Evolutionary conservation across 1,284 basidiomycete species (phyloP).

Genomic region (Prillingera fragicola): DNA sequence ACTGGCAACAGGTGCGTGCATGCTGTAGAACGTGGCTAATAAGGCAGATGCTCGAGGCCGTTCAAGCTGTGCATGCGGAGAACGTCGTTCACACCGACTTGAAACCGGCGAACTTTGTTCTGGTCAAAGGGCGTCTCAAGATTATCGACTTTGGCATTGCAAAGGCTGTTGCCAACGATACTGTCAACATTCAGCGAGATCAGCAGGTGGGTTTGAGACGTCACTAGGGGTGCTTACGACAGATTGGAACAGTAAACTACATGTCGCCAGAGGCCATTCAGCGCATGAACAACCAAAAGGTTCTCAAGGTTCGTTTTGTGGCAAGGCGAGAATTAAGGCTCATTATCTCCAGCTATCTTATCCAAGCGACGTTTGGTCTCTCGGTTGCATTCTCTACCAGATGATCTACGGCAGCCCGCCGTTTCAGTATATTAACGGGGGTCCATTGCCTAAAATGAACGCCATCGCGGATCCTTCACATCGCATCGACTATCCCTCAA

Average conservation of each 20-base stretch:
- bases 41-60: constrained; percentile 83
- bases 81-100: constrained; percentile 95
- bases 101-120: constrained; percentile 93
- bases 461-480: constrained; percentile 52
- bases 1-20: constrained; percentile 79
- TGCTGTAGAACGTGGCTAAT: background rate
- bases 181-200: constrained; percentile 91
- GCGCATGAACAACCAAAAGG: constrained; percentile 47
- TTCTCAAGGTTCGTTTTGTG: constrained; percentile 39
- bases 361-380: constrained; percentile 94
- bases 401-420: constrained; percentile 91
- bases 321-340: background rate
- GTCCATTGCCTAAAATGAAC: constrained; percentile 54
- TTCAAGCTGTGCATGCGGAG: constrained; percentile 90
- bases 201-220: constrained; percentile 61
- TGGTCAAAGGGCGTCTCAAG: constrained; percentile 87
- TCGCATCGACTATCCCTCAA: constrained; percentile 49
- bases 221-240: constrained; percentile 11
- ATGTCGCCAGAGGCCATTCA: constrained; percentile 94
- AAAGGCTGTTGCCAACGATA: constrained; percentile 93
- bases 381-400: constrained; percentile 94
- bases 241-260: constrained; percentile 91
- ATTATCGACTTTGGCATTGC: constrained; percentile 96
- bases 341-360: constrained; percentile 29
- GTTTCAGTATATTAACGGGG: constrained; percentile 80